These are phyloP conservation scores for Biscutella laevigata DNA, from an alignment of 441 rosid genomes.

Conservation along the genomic window DNA sequence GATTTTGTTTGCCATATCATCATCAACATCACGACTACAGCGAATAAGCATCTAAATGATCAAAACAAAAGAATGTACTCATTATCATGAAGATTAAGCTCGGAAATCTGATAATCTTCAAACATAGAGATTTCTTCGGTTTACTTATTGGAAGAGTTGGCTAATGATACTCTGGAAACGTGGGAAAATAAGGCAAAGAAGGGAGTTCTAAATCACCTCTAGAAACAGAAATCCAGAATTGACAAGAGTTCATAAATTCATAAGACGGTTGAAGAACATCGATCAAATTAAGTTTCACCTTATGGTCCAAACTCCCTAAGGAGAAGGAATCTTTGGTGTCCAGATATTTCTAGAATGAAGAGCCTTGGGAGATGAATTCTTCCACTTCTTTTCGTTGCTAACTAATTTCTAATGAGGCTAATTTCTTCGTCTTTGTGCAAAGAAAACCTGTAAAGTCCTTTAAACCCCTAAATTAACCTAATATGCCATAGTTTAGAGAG, in stretches of 20 bases:
- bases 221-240: not conserved
- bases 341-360: constrained; percentile 37
- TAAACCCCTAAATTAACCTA: constrained; percentile 2
- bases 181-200: constrained; percentile 66
- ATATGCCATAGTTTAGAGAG: not conserved
- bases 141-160: constrained; percentile 82
- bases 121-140: not conserved
- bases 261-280: too few relatives aligned
- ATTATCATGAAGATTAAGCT: not conserved
- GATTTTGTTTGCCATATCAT: constrained; percentile 91
- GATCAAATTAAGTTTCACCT: constrained; percentile 35
- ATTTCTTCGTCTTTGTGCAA: constrained; percentile 52
- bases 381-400: too few relatives aligned
- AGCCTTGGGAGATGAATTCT: constrained; percentile 34
- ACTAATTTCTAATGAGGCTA: too few relatives aligned
- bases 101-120: not conserved
- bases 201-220: constrained; percentile 81
- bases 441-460: not conserved
- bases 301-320: constrained; percentile 74
- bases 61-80: not conserved
- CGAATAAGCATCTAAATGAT: constrained; percentile 72
- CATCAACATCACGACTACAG: constrained; percentile 95
- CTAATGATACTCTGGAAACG: constrained; percentile 78
- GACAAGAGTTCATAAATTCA: not conserved
- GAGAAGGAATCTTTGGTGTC: constrained; percentile 35